Conservation (phyloP, 2,329 filamentous ascomycete species). For the Diaporthe amygdali region DNA sequence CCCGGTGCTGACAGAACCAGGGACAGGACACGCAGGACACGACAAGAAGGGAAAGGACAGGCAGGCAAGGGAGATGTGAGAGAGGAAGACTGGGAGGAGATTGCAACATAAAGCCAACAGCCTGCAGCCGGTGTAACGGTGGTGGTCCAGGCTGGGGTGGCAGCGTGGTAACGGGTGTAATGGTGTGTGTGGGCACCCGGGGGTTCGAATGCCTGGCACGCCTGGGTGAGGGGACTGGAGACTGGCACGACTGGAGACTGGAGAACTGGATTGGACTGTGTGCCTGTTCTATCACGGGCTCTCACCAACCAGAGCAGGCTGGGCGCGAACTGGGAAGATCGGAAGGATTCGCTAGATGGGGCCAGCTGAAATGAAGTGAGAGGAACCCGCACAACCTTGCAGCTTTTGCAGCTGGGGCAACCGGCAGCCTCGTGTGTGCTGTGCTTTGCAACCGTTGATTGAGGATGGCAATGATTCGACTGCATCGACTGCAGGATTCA, state of each 20-base stretch:
- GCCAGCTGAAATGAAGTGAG: conserved; percentile 13
- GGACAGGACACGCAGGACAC: not conserved
- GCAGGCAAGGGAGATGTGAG: not conserved
- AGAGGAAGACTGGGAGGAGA: not conserved
- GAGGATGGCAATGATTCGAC: not conserved
- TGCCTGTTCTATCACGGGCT: too few relatives aligned
- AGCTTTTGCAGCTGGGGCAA: not conserved
- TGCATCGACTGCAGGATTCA: not conserved
- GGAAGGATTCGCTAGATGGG: conserved; percentile 14
- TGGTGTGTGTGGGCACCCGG: not conserved
- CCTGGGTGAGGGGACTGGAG: too few relatives aligned
- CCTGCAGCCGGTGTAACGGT: conserved; percentile 11
- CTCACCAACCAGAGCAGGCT: not conserved
- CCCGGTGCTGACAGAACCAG: not conserved
- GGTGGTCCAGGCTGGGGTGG: not conserved
- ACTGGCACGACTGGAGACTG: too few relatives aligned
- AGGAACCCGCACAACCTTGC: conserved; percentile 7
- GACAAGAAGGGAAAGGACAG: not conserved
- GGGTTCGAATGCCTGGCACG: not conserved
- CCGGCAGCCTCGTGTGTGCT: not conserved
- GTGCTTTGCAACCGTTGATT: not conserved
- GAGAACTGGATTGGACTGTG: too few relatives aligned
- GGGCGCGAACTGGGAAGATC: not conserved
- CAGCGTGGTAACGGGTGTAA: not conserved
- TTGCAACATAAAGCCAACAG: conserved; percentile 13